Percentiles rank a stretch among this genome's conserved stretches.
These are phyloP conservation scores for Bacidia rubella DNA, from an alignment of 495 filamentous ascomycete genomes.

Conservation along the genomic window DNA sequence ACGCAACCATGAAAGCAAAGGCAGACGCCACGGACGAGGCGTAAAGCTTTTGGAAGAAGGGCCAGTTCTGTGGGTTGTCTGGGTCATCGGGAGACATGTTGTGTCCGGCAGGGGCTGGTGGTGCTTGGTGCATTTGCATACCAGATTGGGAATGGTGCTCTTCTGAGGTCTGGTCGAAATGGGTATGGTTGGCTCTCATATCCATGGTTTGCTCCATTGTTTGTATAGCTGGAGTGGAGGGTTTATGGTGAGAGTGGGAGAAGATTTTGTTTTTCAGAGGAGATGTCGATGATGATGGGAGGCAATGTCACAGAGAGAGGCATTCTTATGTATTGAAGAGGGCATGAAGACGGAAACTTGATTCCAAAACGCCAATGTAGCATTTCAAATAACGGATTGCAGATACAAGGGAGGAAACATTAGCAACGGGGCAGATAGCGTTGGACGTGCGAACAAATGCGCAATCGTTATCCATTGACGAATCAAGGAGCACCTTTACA, in stretches of 20 bases:
- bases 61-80: constrained; percentile 44
- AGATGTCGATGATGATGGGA: neutral
- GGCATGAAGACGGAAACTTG: neutral
- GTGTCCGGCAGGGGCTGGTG: constrained; percentile 12
- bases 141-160: neutral
- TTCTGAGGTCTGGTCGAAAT: neutral
- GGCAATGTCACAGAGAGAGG: neutral
- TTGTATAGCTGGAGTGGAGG: neutral
- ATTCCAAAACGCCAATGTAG: neutral
- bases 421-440: neutral
- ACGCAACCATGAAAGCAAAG: constrained; percentile 26
- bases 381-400: neutral
- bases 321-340: neutral
- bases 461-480: neutral
- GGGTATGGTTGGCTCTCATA: neutral
- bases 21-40: constrained; percentile 24
- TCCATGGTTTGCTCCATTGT: neutral
- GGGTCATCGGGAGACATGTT: constrained; percentile 25
- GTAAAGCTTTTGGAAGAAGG: constrained; percentile 29
- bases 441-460: neutral
- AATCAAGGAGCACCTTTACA: neutral
- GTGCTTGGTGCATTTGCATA: neutral
- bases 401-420: neutral
- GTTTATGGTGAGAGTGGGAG: neutral
- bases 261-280: neutral